Conservation (phyloP, 2,329 filamentous ascomycete genomes). For the Capronia americana region DNA sequence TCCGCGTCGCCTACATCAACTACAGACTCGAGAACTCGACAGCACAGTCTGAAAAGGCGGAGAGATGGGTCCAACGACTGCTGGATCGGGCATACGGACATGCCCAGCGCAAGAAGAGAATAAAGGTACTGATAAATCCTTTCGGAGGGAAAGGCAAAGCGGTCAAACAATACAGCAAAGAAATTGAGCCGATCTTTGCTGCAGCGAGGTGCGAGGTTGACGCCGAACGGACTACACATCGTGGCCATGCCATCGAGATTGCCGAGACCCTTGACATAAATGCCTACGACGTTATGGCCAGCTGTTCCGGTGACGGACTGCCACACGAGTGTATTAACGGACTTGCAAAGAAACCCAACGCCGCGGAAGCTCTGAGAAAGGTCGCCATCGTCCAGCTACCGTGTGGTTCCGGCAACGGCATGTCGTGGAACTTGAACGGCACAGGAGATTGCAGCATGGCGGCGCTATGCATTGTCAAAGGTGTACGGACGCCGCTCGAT, state of each 20-base stretch:
- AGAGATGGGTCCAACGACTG: slow-evolving; percentile 68
- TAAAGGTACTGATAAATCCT: slow-evolving; percentile 90
- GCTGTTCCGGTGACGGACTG: slow-evolving; percentile 90
- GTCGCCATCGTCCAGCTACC: slow-evolving; percentile 87
- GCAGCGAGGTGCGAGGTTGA: slow-evolving; percentile 81
- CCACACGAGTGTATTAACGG: slow-evolving; percentile 96
- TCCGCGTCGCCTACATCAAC: slow-evolving; percentile 66
- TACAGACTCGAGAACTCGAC: slow-evolving; percentile 65
- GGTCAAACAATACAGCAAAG: slow-evolving; percentile 71
- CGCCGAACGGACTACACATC: slow-evolving; percentile 71
- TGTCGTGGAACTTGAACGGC: slow-evolving; percentile 88
- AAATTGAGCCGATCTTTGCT: slow-evolving; percentile 81
- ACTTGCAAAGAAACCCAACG: slow-evolving; percentile 76
- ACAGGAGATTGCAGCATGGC: slow-evolving; percentile 76
- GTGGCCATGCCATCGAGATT: slow-evolving; percentile 80
- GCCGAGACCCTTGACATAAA: slow-evolving; percentile 77
- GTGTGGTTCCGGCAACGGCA: slow-evolving; percentile 91
- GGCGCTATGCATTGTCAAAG: slow-evolving; percentile 85
- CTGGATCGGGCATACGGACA: slow-evolving; percentile 73
- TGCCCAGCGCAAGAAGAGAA: slow-evolving; percentile 72
- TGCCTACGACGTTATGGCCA: slow-evolving; percentile 81
- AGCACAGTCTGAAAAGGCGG: slow-evolving; percentile 50
- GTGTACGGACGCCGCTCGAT: slow-evolving; percentile 81
- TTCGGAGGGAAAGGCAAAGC: slow-evolving; percentile 84
- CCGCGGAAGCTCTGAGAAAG: slow-evolving; percentile 72